Conservation (phyloP, 495 filamentous ascomycete genomes). For the Penicillium goetzii region DNA sequence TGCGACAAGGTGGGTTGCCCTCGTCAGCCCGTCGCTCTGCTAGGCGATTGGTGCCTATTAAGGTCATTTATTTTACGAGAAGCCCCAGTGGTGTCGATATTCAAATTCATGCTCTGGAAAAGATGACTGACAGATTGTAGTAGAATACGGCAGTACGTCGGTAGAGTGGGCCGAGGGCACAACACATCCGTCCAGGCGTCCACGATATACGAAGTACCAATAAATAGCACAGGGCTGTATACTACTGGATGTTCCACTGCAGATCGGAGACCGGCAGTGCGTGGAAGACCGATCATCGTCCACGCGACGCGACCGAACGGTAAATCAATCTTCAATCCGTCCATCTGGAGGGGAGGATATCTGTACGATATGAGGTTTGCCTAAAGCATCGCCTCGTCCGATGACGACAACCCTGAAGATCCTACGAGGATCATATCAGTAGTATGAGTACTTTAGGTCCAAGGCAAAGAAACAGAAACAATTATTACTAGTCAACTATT, state of each 20-base stretch:
- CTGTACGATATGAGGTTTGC: not conserved
- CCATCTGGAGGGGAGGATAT: not conserved
- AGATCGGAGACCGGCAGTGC: slow-evolving; percentile 14
- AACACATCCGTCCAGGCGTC: no score
- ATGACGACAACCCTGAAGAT: slow-evolving; percentile 2
- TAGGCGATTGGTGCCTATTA: slow-evolving; percentile 12
- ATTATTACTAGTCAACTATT: not conserved
- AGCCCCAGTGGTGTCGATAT: not conserved
- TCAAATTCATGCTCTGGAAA: not conserved
- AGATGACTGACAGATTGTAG: not conserved
- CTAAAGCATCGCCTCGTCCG: not conserved
- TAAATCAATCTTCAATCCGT: not conserved
- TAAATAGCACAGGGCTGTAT: not conserved
- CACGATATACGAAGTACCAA: slow-evolving; percentile 3
- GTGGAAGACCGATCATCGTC: slow-evolving; percentile 7
- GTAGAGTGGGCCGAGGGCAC: slow-evolving; percentile 11
- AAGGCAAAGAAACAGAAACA: not conserved
- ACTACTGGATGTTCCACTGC: slow-evolving; percentile 19
- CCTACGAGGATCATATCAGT: not conserved
- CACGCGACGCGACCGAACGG: slow-evolving; percentile 6
- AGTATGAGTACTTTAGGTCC: not conserved
- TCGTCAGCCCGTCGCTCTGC: slow-evolving; percentile 24
- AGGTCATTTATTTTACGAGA: slow-evolving; percentile 15
- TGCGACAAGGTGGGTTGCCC: slow-evolving; percentile 12
- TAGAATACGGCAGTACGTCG: not conserved